Conservation (phyloP, 116 monocot species). For the Posidonia oceanica region DNA sequence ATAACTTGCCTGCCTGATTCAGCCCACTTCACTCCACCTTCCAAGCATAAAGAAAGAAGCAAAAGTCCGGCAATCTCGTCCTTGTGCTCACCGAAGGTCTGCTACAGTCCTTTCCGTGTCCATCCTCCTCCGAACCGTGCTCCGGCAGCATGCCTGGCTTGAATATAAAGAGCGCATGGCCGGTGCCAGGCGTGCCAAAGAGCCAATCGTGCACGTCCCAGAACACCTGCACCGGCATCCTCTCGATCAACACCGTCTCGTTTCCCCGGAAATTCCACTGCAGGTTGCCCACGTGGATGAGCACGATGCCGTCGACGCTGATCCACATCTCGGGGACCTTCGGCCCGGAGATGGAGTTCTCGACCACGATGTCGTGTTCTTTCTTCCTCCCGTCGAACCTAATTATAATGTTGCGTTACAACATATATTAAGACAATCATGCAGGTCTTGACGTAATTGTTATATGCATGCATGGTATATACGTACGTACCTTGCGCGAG, state of each 20-base stretch:
- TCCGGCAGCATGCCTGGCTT: slow-evolving; percentile 27
- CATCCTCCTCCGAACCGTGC: slow-evolving; percentile 1
- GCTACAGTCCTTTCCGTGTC: background rate
- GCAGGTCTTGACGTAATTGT: slow-evolving; percentile 38
- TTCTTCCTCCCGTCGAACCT: slow-evolving; percentile 29
- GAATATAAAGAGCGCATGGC: slow-evolving; percentile 66
- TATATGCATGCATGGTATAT: background rate
- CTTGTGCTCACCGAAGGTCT: background rate
- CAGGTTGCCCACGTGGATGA: slow-evolving; percentile 59
- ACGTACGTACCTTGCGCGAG: slow-evolving; percentile 17
- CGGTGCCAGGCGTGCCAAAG: slow-evolving; percentile 27
- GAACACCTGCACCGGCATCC: slow-evolving; percentile 60
- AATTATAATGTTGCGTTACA: slow-evolving; percentile 38
- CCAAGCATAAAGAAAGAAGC: slow-evolving; percentile 63
- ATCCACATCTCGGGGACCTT: slow-evolving; percentile 81
- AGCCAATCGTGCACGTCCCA: slow-evolving; percentile 98
- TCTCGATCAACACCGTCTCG: slow-evolving; percentile 56
- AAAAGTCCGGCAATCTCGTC: slow-evolving; percentile 30
- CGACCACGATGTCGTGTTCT: slow-evolving; percentile 74
- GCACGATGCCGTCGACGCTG: slow-evolving; percentile 58
- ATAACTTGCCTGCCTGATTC: background rate
- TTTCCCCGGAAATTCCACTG: slow-evolving; percentile 94
- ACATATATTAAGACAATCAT: slow-evolving; percentile 45
- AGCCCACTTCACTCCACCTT: slow-evolving; percentile 31
- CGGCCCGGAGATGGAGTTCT: slow-evolving; percentile 41